phyloP scores from a whole-genome alignment of 495 filamentous ascomycete species.

The Talaromyces borbonicus region DNA sequence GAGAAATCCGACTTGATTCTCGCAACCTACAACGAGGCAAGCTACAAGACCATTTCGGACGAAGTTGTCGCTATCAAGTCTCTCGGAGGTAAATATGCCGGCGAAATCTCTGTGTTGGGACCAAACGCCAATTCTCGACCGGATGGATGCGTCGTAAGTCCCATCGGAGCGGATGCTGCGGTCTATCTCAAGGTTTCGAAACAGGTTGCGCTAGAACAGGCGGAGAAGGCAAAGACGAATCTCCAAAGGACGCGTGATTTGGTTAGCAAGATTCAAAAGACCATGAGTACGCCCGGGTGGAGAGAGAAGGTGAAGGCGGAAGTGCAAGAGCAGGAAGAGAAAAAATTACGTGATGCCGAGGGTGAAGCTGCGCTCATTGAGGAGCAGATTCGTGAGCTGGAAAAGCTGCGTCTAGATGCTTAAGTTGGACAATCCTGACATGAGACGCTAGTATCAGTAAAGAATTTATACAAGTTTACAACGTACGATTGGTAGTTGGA shows the following conservation, averaged over 20 bases:
- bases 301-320: constrained; percentile 40
- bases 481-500: not conserved
- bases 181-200: constrained; percentile 63
- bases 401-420: constrained; percentile 34
- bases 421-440: too few species aligned
- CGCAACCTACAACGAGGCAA: constrained; percentile 46
- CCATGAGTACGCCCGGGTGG: constrained; percentile 28
- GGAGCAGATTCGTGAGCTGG: constrained; percentile 41
- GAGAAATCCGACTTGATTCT: constrained; percentile 47
- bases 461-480: not conserved
- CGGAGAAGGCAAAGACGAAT: constrained; percentile 52
- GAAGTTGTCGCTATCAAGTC: constrained; percentile 54
- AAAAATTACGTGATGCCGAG: constrained; percentile 48
- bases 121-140: constrained; percentile 46
- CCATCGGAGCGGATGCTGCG: constrained; percentile 53
- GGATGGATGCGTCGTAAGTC: constrained; percentile 59
- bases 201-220: constrained; percentile 56
- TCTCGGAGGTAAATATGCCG: constrained; percentile 51
- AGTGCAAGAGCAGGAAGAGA: constrained; percentile 50
- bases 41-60: constrained; percentile 45
- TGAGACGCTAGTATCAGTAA: not conserved
- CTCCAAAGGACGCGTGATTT: constrained; percentile 27
- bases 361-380: constrained; percentile 44
- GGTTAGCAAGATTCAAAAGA: constrained; percentile 24
- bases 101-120: constrained; percentile 37